A percentile compares a stretch with the other conserved stretches of the same genome.
phyloP scores from a whole-genome alignment of 805 yeast genomes.

The Zygosaccharomyces lentus region DNA sequence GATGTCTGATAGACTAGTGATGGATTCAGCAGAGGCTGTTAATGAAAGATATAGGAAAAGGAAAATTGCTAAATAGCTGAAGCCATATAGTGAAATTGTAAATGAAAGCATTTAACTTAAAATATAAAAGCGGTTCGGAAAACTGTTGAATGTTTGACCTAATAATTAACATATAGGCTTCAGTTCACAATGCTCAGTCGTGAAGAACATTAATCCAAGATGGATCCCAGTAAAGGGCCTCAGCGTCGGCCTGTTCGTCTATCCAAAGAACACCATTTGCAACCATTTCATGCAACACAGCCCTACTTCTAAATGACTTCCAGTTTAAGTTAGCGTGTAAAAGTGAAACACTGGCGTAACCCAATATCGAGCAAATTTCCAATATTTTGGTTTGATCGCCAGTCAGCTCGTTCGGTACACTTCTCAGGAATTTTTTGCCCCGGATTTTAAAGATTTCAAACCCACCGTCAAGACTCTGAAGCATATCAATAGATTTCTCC shows the following conservation, averaged over 20 bases:
- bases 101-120: not conserved
- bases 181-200: not conserved
- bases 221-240: slow-evolving; percentile 65
- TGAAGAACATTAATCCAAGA: slow-evolving; percentile 48
- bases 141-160: not conserved
- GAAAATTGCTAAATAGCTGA: slow-evolving; percentile 26
- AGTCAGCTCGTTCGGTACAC: slow-evolving; percentile 59
- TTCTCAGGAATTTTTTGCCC: slow-evolving; percentile 53
- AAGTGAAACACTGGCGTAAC: slow-evolving; percentile 62
- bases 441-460: slow-evolving; percentile 54
- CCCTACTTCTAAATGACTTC: slow-evolving; percentile 57
- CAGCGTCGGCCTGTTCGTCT: slow-evolving; percentile 49
- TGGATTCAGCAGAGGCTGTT: slow-evolving; percentile 63
- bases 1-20: slow-evolving; percentile 49
- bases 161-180: not conserved
- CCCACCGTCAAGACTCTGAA: slow-evolving; percentile 65
- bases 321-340: slow-evolving; percentile 73
- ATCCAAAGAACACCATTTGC: slow-evolving; percentile 82
- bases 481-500: slow-evolving; percentile 47
- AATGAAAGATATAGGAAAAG: slow-evolving; percentile 58
- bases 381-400: slow-evolving; percentile 67
- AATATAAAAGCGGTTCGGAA: not conserved
- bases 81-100: not conserved
- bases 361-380: slow-evolving; percentile 72
- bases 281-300: slow-evolving; percentile 74